phyloP scores from a whole-genome alignment of 2,329 filamentous ascomycete species.

The Talaromyces sp. region DNA sequence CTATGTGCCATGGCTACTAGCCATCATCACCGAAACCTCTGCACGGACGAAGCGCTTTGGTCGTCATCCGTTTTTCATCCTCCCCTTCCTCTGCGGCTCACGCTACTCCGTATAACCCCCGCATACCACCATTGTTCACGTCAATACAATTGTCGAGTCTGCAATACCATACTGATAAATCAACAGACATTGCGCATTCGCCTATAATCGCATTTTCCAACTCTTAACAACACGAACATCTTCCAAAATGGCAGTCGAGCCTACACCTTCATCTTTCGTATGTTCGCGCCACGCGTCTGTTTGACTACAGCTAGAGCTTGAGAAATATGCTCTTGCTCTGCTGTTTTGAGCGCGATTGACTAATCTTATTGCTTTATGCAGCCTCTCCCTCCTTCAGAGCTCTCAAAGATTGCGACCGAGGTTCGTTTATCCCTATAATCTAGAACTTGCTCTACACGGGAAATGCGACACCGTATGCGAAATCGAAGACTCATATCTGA shows the following conservation, averaged over 20 bases:
- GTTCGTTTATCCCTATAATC: constrained; percentile 51
- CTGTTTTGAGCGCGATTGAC: background rate
- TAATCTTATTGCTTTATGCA: constrained; percentile 36
- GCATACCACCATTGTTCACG: constrained; percentile 3
- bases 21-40: background rate
- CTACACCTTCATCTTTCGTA: constrained; percentile 21
- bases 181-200: constrained; percentile 7
- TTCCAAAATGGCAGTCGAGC: constrained; percentile 21
- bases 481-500: background rate
- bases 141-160: background rate
- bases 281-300: constrained; percentile 13
- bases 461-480: background rate
- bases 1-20: background rate
- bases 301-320: background rate
- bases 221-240: background rate
- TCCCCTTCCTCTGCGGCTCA: constrained; percentile 9
- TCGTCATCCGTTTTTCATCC: background rate
- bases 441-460: background rate
- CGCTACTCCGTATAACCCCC: constrained; percentile 14
- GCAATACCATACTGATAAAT: background rate
- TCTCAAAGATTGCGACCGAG: constrained; percentile 83
- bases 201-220: background rate
- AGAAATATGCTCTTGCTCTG: background rate
- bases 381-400: constrained; percentile 73
- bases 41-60: constrained; percentile 7